Base-by-base conservation (phyloP, 116 monocot genomes). In the Cymodocea nodosa region DNA sequence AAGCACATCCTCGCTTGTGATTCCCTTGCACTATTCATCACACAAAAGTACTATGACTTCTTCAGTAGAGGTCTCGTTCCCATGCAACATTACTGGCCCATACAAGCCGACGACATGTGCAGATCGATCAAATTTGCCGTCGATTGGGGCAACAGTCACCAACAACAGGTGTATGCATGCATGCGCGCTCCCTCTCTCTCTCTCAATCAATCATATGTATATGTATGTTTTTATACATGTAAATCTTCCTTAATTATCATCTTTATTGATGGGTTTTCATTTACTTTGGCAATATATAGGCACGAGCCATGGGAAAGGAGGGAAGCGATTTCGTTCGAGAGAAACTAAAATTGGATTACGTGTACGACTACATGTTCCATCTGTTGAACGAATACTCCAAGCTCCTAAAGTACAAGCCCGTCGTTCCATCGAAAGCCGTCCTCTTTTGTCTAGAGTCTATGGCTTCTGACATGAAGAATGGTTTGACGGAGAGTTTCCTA, bases 321-420 rank as follows among this genome's bases (percentile, higher is more conserved):
- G 78, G 55, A 23, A 75, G 80, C 17, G 37, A 62, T 9, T 77
- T 77, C 57, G 68, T 74, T 14, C 60, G 68, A 15, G 66, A 68
- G 24, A 13, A 75, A 23, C 60, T 82, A 30, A 71, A 69, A 4
- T 72, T 82, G 75, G 75, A 78, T 35, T 15, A 50, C 23, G 78
- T 82, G 19, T 78, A 82, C 23, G 78, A 82, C 35, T 82, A 82
- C 72, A 78, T 82, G 75, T 52, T 78, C 20, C 82, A 82, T 39
- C 66, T 82, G 23, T 51, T 82, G 0, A 78, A 44, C 35, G 82
- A 75, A 50, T 82, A 82, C 65, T 71, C 78, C 12, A 82, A 78
- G 71, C 72, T 82, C 17, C 17, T 69, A 50, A 71, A 52, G 9
- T 82, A 44, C 56, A 78, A 70, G 24, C 82, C 82, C 23, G 56